A percentile compares a stretch with the other conserved stretches of the same genome.
phyloP scores from a whole-genome alignment of 148 eudicot genomes.

The Rhododendron simsii region DNA sequence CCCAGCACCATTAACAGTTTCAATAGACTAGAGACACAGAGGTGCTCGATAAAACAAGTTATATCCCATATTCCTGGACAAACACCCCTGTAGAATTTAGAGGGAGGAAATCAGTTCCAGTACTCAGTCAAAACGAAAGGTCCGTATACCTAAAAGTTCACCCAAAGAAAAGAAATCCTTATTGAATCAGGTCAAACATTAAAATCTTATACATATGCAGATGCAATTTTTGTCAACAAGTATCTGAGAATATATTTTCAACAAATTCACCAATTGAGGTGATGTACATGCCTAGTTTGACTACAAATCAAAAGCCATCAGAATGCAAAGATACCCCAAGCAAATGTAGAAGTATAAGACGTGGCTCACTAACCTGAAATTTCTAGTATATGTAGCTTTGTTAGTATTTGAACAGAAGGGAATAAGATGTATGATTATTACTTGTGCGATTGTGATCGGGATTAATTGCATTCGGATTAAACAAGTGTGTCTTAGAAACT shows the following conservation, averaged over 20 bases:
- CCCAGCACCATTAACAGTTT: slow-evolving; percentile 28
- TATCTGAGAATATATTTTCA: background rate
- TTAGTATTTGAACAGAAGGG: background rate
- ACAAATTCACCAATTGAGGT: background rate
- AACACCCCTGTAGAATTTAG: slow-evolving; percentile 24
- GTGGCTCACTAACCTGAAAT: background rate
- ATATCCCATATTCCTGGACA: slow-evolving; percentile 48
- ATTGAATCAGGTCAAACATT: background rate
- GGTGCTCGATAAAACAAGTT: slow-evolving; percentile 41
- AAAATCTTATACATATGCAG: background rate
- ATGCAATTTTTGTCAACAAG: background rate
- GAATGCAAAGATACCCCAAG: background rate
- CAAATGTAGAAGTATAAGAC: background rate
- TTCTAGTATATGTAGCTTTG: background rate
- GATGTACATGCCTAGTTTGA: background rate
- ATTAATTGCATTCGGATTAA: background rate
- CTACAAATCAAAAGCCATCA: background rate
- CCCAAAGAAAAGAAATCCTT: background rate
- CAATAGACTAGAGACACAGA: slow-evolving; percentile 32
- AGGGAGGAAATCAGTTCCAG: background rate
- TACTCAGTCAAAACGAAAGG: background rate
- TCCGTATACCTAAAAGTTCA: background rate
- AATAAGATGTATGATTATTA: background rate
- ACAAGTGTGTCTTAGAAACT: background rate
- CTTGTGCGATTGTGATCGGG: background rate